These are phyloP conservation scores for Vitis riparia DNA, from an alignment of 164 flowering plant genomes.

Conservation along the genomic window DNA sequence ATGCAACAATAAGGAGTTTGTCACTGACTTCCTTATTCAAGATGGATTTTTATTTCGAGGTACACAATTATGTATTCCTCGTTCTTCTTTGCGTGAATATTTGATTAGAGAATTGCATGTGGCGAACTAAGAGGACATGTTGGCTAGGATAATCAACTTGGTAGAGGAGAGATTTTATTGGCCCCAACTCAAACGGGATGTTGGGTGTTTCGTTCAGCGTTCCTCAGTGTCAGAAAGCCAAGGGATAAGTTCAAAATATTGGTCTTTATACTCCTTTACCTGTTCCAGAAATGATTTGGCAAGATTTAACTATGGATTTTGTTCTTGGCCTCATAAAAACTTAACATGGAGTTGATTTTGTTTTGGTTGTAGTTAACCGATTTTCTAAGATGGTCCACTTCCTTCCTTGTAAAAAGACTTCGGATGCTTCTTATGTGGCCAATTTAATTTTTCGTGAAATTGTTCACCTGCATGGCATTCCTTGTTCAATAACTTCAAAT, in stretches of 20 bases:
- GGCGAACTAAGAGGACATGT: not conserved
- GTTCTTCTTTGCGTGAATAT: not conserved
- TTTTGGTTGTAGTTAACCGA: constrained; percentile 5
- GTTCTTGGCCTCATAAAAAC: not conserved
- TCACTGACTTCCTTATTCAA: not conserved
- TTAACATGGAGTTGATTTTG: not conserved
- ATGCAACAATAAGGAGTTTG: too few species aligned
- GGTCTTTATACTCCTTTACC: not conserved
- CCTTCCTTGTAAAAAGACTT: not conserved
- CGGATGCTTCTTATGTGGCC: not conserved
- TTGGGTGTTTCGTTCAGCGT: not conserved
- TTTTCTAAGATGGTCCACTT: constrained; percentile 3
- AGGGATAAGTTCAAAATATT: not conserved
- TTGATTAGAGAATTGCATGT: not conserved
- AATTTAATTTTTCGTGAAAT: too few species aligned
- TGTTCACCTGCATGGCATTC: too few species aligned
- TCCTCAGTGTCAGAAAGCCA: not conserved
- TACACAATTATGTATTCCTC: not conserved
- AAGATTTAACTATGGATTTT: constrained; percentile 6
- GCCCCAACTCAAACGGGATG: not conserved
- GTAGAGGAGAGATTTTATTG: constrained; percentile 1
- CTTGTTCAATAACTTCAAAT: too few species aligned
- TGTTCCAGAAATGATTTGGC: not conserved
- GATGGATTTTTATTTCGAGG: constrained; percentile 8
- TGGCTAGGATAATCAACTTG: not conserved